Percentiles rank a stretch among this genome's conserved stretches.
Conservation (phyloP, 768 basidiomycete genomes). For the Amanita rubescens region DNA sequence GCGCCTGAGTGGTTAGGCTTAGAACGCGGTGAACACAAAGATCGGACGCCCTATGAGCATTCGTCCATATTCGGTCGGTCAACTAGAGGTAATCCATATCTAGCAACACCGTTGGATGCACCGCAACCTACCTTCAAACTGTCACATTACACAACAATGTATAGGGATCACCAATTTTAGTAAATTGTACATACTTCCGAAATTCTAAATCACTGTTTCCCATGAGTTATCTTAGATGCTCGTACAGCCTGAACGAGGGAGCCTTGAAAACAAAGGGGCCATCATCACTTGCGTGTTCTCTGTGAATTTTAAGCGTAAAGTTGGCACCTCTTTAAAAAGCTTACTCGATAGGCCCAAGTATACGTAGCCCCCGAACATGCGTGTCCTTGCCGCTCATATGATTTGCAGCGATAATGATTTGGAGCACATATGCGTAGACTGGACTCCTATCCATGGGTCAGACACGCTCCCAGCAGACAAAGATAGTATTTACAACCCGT, state of each 20-base stretch:
- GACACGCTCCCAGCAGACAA: not conserved
- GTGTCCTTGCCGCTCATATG: slow-evolving; percentile 99
- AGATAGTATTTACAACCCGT: slow-evolving; percentile 49
- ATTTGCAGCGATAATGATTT: slow-evolving; percentile 85
- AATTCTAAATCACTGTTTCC: not conserved
- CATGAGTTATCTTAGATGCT: slow-evolving; percentile 4
- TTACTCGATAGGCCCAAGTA: slow-evolving; percentile 84
- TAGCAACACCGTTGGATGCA: not conserved
- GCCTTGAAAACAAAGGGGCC: slow-evolving; percentile 7
- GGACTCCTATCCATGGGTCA: slow-evolving; percentile 51
- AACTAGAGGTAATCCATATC: not conserved
- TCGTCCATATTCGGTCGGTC: not conserved
- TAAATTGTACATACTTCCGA: not conserved
- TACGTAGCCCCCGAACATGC: slow-evolving; percentile 83
- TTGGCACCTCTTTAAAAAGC: slow-evolving; percentile 30
- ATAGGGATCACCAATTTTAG: not conserved
- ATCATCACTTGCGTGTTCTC: slow-evolving; percentile 5
- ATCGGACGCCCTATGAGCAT: not conserved
- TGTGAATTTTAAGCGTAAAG: not conserved
- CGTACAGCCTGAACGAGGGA: slow-evolving; percentile 2
- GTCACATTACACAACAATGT: not conserved
- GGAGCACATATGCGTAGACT: slow-evolving; percentile 82
- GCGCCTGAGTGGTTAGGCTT: not conserved
- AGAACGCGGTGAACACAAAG: not conserved
- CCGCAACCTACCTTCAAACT: not conserved